A percentile compares a stretch with the other conserved stretches of the same genome.
Conservation (phyloP, 75 land plant species). For the Pinus tabuliformis region DNA sequence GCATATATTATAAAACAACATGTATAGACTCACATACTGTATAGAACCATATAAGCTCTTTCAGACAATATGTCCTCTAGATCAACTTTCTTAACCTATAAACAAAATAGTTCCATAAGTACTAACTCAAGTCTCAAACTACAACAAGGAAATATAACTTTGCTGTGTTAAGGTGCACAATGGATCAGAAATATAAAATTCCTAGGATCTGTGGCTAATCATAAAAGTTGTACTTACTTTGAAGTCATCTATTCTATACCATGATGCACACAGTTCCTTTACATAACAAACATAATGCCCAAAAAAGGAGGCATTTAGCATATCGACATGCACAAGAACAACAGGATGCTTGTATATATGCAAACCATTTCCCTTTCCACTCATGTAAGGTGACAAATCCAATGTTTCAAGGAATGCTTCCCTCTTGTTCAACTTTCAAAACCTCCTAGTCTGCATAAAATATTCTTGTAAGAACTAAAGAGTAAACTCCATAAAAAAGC, state of each 20-base stretch:
- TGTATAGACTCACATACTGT: constrained; percentile 51
- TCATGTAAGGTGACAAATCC: constrained; percentile 77
- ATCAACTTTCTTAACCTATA: constrained; percentile 69
- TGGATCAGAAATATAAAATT: too few species aligned
- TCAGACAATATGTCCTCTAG: constrained; percentile 72
- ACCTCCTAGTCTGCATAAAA: constrained; percentile 75
- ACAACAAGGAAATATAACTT: not conserved
- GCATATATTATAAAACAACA: not conserved
- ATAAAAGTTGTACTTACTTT: constrained; percentile 42
- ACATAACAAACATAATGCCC: constrained; percentile 94
- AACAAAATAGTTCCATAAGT: not conserved
- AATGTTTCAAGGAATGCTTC: constrained; percentile 73
- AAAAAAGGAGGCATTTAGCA: constrained; percentile 94
- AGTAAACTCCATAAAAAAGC: not conserved
- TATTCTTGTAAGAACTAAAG: constrained; percentile 3
- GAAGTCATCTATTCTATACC: constrained; percentile 91
- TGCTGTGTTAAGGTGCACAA: too few species aligned
- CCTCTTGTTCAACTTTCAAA: constrained; percentile 81
- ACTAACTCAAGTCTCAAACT: not conserved
- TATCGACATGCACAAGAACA: constrained; percentile 94
- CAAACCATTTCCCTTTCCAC: constrained; percentile 39
- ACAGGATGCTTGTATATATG: constrained; percentile 79
- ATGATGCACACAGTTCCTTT: constrained; percentile 60
- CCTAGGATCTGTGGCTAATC: too few species aligned
- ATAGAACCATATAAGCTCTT: constrained; percentile 88